phyloP scores from a whole-genome alignment of 345 rosid species.

The Psidium guajava region DNA sequence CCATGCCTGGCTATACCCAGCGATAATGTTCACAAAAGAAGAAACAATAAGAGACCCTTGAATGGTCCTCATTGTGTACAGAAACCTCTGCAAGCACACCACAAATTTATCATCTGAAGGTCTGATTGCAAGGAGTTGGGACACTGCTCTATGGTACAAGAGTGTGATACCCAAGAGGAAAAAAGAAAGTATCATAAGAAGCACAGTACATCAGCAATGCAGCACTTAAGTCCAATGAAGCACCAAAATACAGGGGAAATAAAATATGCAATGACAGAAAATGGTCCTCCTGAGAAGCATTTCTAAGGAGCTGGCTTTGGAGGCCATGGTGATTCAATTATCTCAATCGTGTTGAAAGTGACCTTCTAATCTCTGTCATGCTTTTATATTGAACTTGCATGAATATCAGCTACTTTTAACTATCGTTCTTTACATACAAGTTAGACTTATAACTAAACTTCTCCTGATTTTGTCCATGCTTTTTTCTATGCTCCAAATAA shows the following conservation, averaged over 20 bases:
- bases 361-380: neutral
- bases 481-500: neutral
- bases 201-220: neutral
- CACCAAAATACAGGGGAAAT: neutral
- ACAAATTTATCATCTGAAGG: neutral
- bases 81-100: constrained; percentile 56
- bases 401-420: neutral
- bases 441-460: neutral
- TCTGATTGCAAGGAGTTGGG: neutral
- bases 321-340: neutral
- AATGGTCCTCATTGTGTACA: constrained; percentile 63
- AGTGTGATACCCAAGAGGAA: neutral
- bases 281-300: neutral
- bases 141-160: neutral
- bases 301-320: neutral
- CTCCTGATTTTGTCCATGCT: neutral
- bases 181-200: neutral
- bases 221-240: neutral
- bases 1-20: constrained; percentile 71
- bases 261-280: neutral
- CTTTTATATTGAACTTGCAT: neutral
- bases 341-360: neutral
- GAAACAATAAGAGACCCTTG: constrained; percentile 90
- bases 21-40: constrained; percentile 67
- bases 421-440: neutral